Evolutionary conservation across 768 basidiomycete species (phyloP).

Genomic region (Boletus sp.): DNA sequence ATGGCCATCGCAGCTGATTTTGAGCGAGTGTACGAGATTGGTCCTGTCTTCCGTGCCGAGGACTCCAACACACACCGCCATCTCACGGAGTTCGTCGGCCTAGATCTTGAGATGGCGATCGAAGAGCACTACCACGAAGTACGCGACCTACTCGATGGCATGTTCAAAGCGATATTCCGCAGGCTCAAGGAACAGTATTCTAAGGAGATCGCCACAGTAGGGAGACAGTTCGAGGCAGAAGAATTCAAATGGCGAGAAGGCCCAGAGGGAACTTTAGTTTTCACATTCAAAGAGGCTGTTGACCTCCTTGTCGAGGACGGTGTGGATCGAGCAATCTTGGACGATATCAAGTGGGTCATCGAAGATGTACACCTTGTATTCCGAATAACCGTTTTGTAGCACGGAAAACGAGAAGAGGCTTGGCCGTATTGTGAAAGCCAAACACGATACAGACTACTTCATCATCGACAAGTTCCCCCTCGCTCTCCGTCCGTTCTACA

Average conservation of each 20-base stretch:
- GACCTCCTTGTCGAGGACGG: slow-evolving; percentile 86
- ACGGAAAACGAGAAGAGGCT: slow-evolving; percentile 95
- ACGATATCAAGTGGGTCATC: slow-evolving; percentile 79
- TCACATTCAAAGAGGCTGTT: slow-evolving; percentile 86
- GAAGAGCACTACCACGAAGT: slow-evolving; percentile 99
- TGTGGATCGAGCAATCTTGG: slow-evolving; percentile 68
- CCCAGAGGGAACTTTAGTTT: slow-evolving; percentile 69
- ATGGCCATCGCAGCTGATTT: slow-evolving; percentile 99
- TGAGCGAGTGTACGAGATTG: slow-evolving; percentile 97
- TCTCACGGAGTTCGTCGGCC: slow-evolving; percentile 96
- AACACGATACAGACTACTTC: slow-evolving; percentile 97
- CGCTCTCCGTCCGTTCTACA: slow-evolving; percentile 95
- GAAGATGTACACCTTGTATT: background rate
- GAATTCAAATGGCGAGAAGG: slow-evolving; percentile 86
- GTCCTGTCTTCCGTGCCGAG: slow-evolving; percentile 95
- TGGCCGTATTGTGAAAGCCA: slow-evolving; percentile 83
- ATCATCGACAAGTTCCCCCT: slow-evolving; percentile 99
- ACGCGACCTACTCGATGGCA: slow-evolving; percentile 82
- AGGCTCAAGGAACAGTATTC: slow-evolving; percentile 72
- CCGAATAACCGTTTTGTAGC: slow-evolving; percentile 39
- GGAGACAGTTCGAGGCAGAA: slow-evolving; percentile 89
- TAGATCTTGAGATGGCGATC: slow-evolving; percentile 98
- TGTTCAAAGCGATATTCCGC: slow-evolving; percentile 85
- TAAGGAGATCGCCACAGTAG: slow-evolving; percentile 78
- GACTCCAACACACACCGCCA: slow-evolving; percentile 97